phyloP scores from a whole-genome alignment of 2,329 filamentous ascomycete species.

The Fusarium zealandicum region DNA sequence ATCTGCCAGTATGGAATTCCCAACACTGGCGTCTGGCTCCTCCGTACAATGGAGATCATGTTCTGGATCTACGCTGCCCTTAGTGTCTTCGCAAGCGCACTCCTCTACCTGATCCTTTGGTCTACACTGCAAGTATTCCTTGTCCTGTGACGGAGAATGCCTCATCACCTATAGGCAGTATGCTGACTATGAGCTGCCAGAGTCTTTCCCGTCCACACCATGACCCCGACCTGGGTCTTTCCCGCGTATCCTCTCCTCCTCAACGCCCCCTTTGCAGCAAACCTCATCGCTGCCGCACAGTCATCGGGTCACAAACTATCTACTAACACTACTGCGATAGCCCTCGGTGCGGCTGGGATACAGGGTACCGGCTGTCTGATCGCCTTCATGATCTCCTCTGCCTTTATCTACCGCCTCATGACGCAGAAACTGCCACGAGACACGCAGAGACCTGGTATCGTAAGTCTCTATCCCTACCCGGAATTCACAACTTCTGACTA shows the following conservation, averaged over 20 bases:
- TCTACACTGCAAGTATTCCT: slow-evolving; percentile 57
- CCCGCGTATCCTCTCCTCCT: slow-evolving; percentile 83
- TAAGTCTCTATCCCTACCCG: slow-evolving; percentile 36
- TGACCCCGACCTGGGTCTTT: slow-evolving; percentile 91
- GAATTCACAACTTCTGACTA: neutral
- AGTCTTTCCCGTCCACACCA: slow-evolving; percentile 73
- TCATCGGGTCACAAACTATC: slow-evolving; percentile 21
- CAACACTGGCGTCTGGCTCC: slow-evolving; percentile 68
- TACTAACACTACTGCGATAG: slow-evolving; percentile 55
- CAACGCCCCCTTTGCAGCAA: slow-evolving; percentile 74
- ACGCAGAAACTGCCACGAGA: slow-evolving; percentile 84
- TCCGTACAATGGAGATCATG: slow-evolving; percentile 65
- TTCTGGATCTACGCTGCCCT: slow-evolving; percentile 79
- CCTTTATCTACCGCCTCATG: slow-evolving; percentile 87
- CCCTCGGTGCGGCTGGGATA: slow-evolving; percentile 57
- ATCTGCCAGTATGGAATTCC: slow-evolving; percentile 77
- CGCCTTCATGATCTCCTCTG: slow-evolving; percentile 80
- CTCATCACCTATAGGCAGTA: neutral
- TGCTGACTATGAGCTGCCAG: slow-evolving; percentile 37
- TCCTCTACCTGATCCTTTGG: slow-evolving; percentile 78
- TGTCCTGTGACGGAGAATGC: neutral
- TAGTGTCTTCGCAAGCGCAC: slow-evolving; percentile 71
- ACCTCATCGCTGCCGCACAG: slow-evolving; percentile 55
- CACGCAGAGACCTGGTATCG: slow-evolving; percentile 76
- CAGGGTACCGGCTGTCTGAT: slow-evolving; percentile 65